Percentiles rank a stretch among this genome's conserved stretches.
Evolutionary conservation across 805 yeast species (phyloP).

Genomic region (Ogataea glucozyma): DNA sequence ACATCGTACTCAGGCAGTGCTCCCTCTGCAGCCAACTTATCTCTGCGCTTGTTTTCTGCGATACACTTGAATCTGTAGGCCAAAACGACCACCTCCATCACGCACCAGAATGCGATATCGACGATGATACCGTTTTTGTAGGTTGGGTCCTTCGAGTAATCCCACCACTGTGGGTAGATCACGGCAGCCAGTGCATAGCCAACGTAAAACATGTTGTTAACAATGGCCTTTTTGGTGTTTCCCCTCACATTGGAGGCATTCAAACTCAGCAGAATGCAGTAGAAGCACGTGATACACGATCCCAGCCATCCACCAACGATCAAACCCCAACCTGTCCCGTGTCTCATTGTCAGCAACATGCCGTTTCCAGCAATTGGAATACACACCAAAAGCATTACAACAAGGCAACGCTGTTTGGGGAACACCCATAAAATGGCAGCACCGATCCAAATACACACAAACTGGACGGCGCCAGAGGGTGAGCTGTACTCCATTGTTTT

Average conservation of each 20-base stretch:
- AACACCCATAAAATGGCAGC: constrained; percentile 16
- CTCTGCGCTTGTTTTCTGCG: constrained; percentile 29
- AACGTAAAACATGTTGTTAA: constrained; percentile 55
- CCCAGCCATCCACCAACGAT: constrained; percentile 26
- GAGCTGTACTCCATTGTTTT: constrained; percentile 29
- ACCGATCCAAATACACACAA: constrained; percentile 30
- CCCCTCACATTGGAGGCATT: constrained; percentile 56
- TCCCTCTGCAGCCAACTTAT: constrained; percentile 16
- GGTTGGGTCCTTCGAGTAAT: constrained; percentile 52
- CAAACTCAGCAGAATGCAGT: constrained; percentile 22
- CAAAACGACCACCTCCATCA: constrained; percentile 19
- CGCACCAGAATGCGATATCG: constrained; percentile 46
- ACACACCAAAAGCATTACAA: constrained; percentile 18
- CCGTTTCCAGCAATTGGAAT: constrained; percentile 30
- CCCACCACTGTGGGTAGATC: constrained; percentile 70
- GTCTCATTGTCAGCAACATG: constrained; percentile 16
- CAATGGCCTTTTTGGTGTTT: constrained; percentile 61
- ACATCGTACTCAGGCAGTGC: constrained; percentile 22
- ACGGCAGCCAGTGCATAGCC: constrained; percentile 66
- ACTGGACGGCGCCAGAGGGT: constrained; percentile 36
- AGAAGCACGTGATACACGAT: constrained; percentile 23
- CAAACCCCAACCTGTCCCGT: constrained; percentile 24
- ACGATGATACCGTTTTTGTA: constrained; percentile 58
- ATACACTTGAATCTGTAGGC: constrained; percentile 30
- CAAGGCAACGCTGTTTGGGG: constrained; percentile 29